Base-by-base conservation (phyloP, 2,329 filamentous ascomycete species). In the Talaromyces islandicus region DNA sequence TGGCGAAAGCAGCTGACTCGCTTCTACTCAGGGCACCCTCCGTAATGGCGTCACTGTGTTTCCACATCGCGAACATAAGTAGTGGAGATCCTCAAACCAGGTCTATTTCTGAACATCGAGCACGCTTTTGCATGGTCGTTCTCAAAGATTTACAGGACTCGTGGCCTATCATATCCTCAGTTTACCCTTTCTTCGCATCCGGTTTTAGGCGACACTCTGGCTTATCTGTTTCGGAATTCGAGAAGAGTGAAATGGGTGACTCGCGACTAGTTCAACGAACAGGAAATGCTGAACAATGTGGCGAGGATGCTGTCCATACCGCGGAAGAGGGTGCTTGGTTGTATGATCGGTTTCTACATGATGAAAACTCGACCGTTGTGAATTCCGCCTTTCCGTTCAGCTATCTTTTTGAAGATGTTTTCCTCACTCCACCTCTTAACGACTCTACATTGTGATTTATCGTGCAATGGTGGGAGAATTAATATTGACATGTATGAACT, bases 91-190 rank as follows among this genome's bases (percentile, higher is more conserved):
- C 59, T 1, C 64, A 63, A 17, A 43, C 62, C 21, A 63, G 57
- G 51, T 58, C 65, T 35, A 63, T 68, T n/a, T 67, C 67, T 14
- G 64, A 69, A 32, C 63, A 68, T 59, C 63, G 67, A 43, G 64
- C 66, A n/a, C 60, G 58, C 3, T 62, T 69, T 41, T 68, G 66
- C 46, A 68, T 69, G 67, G 56, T 62, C 21, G 64, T 67, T 10
- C 60, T 69, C 25, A 61, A 65, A 11, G 63, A 68, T 24, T 43
- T 69, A 24, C 60, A 64, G 51, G 64, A 65, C 58, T 55, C 60
- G 7, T 65, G 68, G 56, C 67, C 67, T 1, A 55, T 66, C 1
- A 55, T 63, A 21, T 60, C 61, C 14, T 63, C 64, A 7, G 59
- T 62, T 24, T 61, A 58, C 25, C 62, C 64, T 1, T 64, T 65